Evolutionary conservation across 2,329 filamentous ascomycete genomes (phyloP).

Genomic region (Talaromyces rugulosus): DNA sequence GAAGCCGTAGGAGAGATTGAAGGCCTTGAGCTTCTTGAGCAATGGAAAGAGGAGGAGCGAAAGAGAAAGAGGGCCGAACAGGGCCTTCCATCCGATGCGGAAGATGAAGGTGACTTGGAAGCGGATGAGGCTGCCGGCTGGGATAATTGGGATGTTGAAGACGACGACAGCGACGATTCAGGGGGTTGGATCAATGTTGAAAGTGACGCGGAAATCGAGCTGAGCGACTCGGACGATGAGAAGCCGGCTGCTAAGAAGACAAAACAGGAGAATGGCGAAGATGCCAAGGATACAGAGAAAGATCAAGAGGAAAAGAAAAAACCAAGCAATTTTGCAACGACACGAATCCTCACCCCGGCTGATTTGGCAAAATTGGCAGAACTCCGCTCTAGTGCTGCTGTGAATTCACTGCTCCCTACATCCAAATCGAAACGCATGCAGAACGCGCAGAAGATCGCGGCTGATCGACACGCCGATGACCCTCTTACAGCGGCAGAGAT

Average conservation of each 20-base stretch:
- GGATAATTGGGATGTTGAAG: conserved; percentile 60
- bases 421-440: conserved; percentile 42
- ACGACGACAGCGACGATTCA: conserved; percentile 62
- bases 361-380: conserved; percentile 94
- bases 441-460: conserved; percentile 32
- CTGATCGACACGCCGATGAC: conserved; percentile 72
- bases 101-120: conserved; percentile 57
- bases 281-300: conserved; percentile 28
- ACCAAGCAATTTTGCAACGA: conserved; percentile 70
- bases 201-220: conserved; percentile 71
- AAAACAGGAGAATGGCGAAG: conserved; percentile 44
- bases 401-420: conserved; percentile 59
- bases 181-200: conserved; percentile 92
- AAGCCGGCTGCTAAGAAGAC: conserved; percentile 63
- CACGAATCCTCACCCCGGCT: conserved; percentile 88
- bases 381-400: conserved; percentile 67
- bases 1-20: conserved; percentile 78
- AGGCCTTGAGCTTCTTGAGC: conserved; percentile 82
- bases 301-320: conserved; percentile 34
- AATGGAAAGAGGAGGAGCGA: conserved; percentile 90
- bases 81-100: conserved; percentile 60
- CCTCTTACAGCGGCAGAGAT: conserved; percentile 88
- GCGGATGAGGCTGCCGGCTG: conserved; percentile 56
- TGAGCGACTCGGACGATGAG: conserved; percentile 72
- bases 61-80: conserved; percentile 66